A percentile compares a stretch with the other conserved stretches of the same genome.
These are phyloP conservation scores for Ophiostoma sp. DNA, from an alignment of 2,329 filamentous ascomycete genomes.

Conservation along the genomic window DNA sequence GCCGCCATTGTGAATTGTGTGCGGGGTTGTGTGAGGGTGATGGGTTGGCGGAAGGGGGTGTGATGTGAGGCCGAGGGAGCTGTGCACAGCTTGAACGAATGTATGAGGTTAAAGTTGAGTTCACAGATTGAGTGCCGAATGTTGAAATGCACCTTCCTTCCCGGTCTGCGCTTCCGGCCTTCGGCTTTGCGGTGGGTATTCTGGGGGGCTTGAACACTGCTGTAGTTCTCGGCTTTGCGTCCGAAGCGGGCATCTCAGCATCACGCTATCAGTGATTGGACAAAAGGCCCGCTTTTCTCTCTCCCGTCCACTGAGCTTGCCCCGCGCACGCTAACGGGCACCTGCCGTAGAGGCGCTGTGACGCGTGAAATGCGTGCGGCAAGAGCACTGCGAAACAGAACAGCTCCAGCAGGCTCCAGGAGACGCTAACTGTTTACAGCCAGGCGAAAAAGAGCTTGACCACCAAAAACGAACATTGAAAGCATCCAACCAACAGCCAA, in stretches of 20 bases:
- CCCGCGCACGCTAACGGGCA: slow-evolving; percentile 19
- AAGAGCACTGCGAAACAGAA: neutral
- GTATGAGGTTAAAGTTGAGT: neutral
- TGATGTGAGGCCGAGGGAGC: neutral
- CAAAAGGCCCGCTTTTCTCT: neutral
- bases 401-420: neutral
- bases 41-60: neutral
- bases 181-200: neutral
- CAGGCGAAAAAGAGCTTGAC: neutral
- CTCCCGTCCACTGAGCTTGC: neutral
- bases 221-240: neutral
- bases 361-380: neutral
- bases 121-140: neutral
- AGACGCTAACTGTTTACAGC: neutral
- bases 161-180: slow-evolving; percentile 1
- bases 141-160: neutral
- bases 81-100: neutral
- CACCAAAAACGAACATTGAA: neutral
- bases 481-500: neutral
- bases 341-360: neutral
- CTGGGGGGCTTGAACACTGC: neutral
- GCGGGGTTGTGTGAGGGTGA: neutral
- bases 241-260: neutral
- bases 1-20: slow-evolving; percentile 32
- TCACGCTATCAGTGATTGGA: neutral